Conservation (phyloP, 352 stramenopile genomes). For the Globisporangium solare region DNA sequence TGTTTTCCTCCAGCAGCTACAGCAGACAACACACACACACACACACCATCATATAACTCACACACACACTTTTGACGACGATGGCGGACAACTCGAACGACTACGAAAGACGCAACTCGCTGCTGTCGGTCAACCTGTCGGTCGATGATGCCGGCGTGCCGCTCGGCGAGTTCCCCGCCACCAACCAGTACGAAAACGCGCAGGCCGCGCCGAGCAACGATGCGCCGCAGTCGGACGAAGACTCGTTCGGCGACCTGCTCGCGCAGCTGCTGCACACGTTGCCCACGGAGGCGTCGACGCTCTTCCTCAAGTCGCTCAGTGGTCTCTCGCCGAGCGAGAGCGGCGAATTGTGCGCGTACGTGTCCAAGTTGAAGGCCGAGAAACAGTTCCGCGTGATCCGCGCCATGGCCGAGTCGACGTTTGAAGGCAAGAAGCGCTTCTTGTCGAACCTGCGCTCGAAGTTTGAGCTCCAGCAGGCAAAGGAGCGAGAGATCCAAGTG, state of each 20-base stretch:
- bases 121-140: slow-evolving; percentile 7
- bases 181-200: no score
- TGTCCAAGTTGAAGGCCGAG: slow-evolving; percentile 63
- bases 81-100: slow-evolving; percentile 9
- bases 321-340: slow-evolving; percentile 67
- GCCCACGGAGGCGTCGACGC: slow-evolving; percentile 56
- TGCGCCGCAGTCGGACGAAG: neutral
- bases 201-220: neutral
- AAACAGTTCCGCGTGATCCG: slow-evolving; percentile 87
- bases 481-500: slow-evolving; percentile 41
- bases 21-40: neutral
- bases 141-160: neutral
- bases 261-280: slow-evolving; percentile 70
- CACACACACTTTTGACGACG: neutral
- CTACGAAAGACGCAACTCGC: slow-evolving; percentile 11
- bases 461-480: slow-evolving; percentile 58
- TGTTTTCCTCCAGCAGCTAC: neutral
- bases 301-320: slow-evolving; percentile 76
- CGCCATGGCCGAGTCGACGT: slow-evolving; percentile 71
- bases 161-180: neutral
- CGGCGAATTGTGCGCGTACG: slow-evolving; percentile 72
- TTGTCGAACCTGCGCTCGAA: slow-evolving; percentile 64
- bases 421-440: slow-evolving; percentile 81
- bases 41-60: neutral
- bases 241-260: slow-evolving; percentile 68